A percentile compares a stretch with the other conserved stretches of the same genome.
Conservation (phyloP, 768 basidiomycete species). For the Russula griseocarnosa region DNA sequence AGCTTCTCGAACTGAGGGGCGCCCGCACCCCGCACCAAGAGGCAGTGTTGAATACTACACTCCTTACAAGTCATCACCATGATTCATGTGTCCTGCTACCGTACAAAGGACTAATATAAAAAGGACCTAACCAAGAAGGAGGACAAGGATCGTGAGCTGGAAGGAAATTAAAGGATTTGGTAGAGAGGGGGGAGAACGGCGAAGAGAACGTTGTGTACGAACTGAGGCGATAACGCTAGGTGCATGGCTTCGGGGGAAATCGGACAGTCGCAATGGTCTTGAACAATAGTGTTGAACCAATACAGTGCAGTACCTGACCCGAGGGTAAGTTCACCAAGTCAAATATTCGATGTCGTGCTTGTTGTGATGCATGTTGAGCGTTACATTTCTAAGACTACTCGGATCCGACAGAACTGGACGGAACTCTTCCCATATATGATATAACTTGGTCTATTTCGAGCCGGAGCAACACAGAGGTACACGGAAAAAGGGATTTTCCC, state of each 20-base stretch:
- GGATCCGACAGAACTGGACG: background rate
- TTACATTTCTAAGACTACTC: background rate
- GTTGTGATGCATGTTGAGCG: background rate
- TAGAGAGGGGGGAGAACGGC: background rate
- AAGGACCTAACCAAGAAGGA: background rate
- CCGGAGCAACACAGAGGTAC: background rate
- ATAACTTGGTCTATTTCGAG: background rate
- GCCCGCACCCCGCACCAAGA: background rate
- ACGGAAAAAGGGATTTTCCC: background rate
- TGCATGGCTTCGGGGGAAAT: background rate
- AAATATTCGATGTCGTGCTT: background rate
- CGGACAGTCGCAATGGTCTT: background rate
- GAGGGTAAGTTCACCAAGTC: background rate
- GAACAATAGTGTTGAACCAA: background rate
- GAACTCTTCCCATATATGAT: background rate
- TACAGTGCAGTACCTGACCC: background rate
- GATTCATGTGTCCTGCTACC: background rate
- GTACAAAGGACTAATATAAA: background rate
- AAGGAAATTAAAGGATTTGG: background rate
- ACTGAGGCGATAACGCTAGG: conserved; percentile 15
- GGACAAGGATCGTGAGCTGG: background rate
- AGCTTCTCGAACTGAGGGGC: conserved; percentile 6
- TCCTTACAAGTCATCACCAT: background rate
- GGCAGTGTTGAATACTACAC: background rate
- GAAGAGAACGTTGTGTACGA: background rate